Conservation (phyloP, 805 yeast genomes). For the Sugiyamaella marilandica region DNA sequence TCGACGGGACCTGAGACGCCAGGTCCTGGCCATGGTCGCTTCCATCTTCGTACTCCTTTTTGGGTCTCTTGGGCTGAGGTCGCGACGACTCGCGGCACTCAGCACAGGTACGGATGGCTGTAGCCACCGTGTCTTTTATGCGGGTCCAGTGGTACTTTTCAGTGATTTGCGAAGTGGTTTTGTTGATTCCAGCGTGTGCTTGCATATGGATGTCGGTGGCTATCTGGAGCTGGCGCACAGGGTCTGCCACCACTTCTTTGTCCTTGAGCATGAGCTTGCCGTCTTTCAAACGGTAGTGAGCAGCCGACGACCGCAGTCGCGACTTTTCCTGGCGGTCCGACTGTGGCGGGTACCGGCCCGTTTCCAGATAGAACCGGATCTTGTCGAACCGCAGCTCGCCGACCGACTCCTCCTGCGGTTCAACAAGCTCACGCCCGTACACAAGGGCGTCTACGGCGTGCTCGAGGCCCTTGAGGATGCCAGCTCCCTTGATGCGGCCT, state of each 20-base stretch:
- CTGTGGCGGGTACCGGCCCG: conserved; percentile 82
- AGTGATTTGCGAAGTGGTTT: conserved; percentile 70
- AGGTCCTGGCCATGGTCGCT: conserved; percentile 12
- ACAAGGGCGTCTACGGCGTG: conserved; percentile 82
- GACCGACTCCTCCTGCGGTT: conserved; percentile 41
- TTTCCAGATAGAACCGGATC: conserved; percentile 68
- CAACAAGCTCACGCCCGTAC: conserved; percentile 75
- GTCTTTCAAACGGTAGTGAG: conserved; percentile 65
- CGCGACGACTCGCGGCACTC: conserved; percentile 56
- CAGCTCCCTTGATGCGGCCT: conserved; percentile 83
- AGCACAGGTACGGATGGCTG: conserved; percentile 68
- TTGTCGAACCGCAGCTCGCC: conserved; percentile 58
- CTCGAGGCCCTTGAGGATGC: conserved; percentile 77
- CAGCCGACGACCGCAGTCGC: conserved; percentile 71
- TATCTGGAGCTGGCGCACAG: conserved; percentile 66
- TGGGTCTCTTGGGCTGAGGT: conserved; percentile 24
- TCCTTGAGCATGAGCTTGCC: conserved; percentile 75
- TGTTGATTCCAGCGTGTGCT: conserved; percentile 84
- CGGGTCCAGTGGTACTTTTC: conserved; percentile 89
- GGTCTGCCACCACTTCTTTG: conserved; percentile 77
- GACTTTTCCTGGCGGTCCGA: conserved; percentile 82
- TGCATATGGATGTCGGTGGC: conserved; percentile 64
- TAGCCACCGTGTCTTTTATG: conserved; percentile 80
- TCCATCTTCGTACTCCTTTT: conserved; percentile 25
- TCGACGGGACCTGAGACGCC: background rate